These are phyloP conservation scores for Mesembryanthemum crystallinum DNA, from an alignment of 148 eudicot species.

Conservation along the genomic window DNA sequence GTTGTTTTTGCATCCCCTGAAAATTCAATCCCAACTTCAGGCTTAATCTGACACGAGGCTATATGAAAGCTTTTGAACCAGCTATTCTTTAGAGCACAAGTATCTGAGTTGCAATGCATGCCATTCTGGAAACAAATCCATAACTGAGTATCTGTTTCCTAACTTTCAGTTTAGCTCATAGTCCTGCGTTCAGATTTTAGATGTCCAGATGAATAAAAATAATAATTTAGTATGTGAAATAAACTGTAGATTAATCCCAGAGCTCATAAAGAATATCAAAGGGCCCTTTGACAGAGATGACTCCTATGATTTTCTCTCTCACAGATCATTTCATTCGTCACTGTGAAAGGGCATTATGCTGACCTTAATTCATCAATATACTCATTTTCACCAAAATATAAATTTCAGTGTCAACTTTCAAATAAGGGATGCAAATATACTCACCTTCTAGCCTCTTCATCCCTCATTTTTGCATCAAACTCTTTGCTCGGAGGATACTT, in stretches of 20 bases:
- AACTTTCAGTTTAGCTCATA: background rate
- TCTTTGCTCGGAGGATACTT: constrained; percentile 94
- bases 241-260: background rate
- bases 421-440: constrained; percentile 16
- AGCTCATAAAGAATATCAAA: background rate
- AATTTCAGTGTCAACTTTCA: background rate
- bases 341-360: background rate
- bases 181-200: background rate
- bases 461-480: constrained; percentile 78
- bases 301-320: background rate
- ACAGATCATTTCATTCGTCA: background rate
- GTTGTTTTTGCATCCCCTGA: background rate
- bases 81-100: background rate
- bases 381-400: background rate
- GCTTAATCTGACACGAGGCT: background rate
- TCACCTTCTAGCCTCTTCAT: constrained; percentile 87
- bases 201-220: background rate
- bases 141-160: background rate
- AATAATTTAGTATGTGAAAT: background rate
- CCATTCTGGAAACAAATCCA: background rate
- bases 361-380: background rate
- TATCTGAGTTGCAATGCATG: background rate
- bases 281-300: background rate
- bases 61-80: background rate
- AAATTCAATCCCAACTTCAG: background rate